These are phyloP conservation scores for Phanerochaete carnosa DNA, from an alignment of 768 basidiomycete genomes.

Conservation along the genomic window DNA sequence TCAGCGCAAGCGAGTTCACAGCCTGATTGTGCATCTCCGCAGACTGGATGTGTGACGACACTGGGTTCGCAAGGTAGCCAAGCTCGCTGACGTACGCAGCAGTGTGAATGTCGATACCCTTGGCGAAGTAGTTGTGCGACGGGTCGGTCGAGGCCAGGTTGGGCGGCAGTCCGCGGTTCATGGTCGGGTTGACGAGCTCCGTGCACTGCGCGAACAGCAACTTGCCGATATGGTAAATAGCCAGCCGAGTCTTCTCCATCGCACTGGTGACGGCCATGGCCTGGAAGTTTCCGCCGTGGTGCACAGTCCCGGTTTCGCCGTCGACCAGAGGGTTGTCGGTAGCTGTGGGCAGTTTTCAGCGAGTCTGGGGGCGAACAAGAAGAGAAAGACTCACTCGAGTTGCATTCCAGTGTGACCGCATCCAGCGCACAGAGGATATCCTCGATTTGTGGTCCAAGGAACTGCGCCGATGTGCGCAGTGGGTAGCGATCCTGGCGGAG, in stretches of 20 bases:
- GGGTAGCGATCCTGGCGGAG: no score
- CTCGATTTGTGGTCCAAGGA: constrained; percentile 82
- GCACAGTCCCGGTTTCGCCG: constrained; percentile 56
- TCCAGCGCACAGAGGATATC: constrained; percentile 65
- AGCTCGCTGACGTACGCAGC: no score
- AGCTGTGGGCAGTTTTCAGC: constrained; percentile 39
- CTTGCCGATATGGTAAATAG: no score
- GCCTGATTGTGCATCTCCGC: constrained; percentile 94
- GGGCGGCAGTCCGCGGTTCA: no score
- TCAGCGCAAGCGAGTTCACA: constrained; percentile 82
- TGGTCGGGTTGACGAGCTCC: no score
- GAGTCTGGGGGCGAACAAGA: no score
- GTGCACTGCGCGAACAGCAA: no score
- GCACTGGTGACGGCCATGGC: constrained; percentile 82
- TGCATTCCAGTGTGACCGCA: constrained; percentile 71
- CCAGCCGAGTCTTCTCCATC: constrained; percentile 81
- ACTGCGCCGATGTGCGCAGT: constrained; percentile 81
- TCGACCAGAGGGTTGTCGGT: constrained; percentile 89
- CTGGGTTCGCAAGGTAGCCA: no score
- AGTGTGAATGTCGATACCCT: no score
- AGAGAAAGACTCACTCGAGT: constrained; percentile 55
- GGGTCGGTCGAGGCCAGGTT: no score
- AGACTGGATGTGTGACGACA: no score
- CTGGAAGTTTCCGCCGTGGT: constrained; percentile 90
- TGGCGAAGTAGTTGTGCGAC: no score